Percentiles rank a stretch among this genome's conserved stretches.
These are phyloP conservation scores for Candida glucosophila DNA, from an alignment of 1,139 yeast genomes.

Conservation along the genomic window DNA sequence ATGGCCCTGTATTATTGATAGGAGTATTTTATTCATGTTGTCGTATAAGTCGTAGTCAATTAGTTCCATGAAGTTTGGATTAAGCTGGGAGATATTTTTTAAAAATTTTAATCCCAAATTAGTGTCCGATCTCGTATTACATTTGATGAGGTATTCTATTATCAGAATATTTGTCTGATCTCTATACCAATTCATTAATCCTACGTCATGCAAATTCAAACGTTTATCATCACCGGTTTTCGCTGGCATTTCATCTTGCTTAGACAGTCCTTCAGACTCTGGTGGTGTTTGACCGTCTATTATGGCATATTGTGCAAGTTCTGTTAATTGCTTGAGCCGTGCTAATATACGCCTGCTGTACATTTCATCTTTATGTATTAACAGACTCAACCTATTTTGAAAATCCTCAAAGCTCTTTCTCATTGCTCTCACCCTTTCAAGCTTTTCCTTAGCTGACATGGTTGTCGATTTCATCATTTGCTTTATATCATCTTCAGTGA, in stretches of 20 bases:
- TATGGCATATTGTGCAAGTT: conserved; percentile 16
- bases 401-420: conserved; percentile 40
- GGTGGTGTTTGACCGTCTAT: no score
- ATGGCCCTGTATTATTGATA: conserved; percentile 43
- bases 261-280: no score
- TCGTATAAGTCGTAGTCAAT: conserved; percentile 52
- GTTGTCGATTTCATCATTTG: conserved; percentile 21
- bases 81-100: conserved; percentile 20
- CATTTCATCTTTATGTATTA: conserved; percentile 42
- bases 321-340: conserved; percentile 34
- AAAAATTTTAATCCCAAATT: conserved; percentile 39
- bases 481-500: conserved; percentile 29
- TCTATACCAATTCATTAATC: conserved; percentile 48
- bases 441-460: conserved; percentile 15
- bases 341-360: conserved; percentile 38
- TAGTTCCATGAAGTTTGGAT: conserved; percentile 33
- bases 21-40: conserved; percentile 40
- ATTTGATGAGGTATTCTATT: conserved; percentile 49
- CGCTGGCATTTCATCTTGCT: no score
- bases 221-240: conserved; percentile 10
- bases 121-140: conserved; percentile 20
- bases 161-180: conserved; percentile 52
- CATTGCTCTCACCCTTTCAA: conserved; percentile 25
- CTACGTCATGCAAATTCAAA: conserved; percentile 31
- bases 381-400: conserved; percentile 31